Percentiles rank a stretch among this genome's conserved stretches.
These are phyloP conservation scores for Tetrapisispora taiwanensis DNA, from an alignment of 805 yeast species.

Conservation along the genomic window DNA sequence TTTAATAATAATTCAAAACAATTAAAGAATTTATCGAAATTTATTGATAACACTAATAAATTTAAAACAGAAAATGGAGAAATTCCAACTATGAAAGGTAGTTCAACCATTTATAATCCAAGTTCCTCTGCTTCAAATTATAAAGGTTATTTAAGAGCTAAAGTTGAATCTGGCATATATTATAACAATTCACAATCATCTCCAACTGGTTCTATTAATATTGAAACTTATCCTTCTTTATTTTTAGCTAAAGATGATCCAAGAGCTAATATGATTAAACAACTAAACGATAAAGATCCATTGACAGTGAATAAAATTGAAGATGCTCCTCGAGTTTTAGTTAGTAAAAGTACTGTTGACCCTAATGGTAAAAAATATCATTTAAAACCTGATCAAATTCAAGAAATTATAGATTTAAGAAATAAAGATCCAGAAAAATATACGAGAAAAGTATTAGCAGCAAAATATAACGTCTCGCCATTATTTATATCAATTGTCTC, in stretches of 20 bases:
- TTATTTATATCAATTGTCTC: conserved; percentile 47
- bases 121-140: conserved; percentile 57
- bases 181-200: conserved; percentile 58
- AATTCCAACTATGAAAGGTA: conserved; percentile 15
- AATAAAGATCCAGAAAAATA: conserved; percentile 47
- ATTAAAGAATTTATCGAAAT: conserved; percentile 10
- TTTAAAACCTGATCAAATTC: conserved; percentile 46
- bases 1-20: conserved; percentile 7
- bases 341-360: conserved; percentile 15
- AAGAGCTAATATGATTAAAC: conserved; percentile 34
- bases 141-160: conserved; percentile 33
- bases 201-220: conserved; percentile 37
- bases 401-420: conserved; percentile 49
- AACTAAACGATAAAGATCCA: conserved; percentile 19
- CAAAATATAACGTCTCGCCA: conserved; percentile 44
- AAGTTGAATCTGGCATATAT: conserved; percentile 49
- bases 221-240: conserved; percentile 49
- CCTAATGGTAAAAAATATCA: conserved; percentile 36
- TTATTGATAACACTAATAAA: conserved; percentile 6
- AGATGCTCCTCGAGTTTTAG: conserved; percentile 32
- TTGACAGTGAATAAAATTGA: conserved; percentile 25
- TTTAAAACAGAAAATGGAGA: neutral
- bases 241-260: conserved; percentile 57
- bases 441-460: conserved; percentile 54
- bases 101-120: conserved; percentile 39